These are phyloP conservation scores for Knoxdaviesia capensis DNA, from an alignment of 2,329 filamentous ascomycete genomes.

Conservation along the genomic window DNA sequence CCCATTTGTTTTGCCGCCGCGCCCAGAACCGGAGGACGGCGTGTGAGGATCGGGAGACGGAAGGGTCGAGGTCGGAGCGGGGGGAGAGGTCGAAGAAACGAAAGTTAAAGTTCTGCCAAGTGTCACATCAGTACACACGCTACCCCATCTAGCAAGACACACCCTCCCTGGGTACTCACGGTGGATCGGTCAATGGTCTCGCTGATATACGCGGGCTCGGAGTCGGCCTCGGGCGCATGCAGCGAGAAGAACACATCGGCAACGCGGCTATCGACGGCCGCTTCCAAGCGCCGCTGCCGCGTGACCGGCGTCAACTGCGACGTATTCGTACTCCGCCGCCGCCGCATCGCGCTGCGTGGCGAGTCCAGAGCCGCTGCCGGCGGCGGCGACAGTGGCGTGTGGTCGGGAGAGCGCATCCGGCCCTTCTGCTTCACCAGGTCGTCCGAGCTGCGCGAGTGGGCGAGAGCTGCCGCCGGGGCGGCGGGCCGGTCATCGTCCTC, in stretches of 20 bases:
- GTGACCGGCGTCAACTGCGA: slow-evolving; percentile 18
- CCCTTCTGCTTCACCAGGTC: slow-evolving; percentile 13
- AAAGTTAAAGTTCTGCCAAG: slow-evolving; percentile 59
- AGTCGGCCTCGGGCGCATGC: slow-evolving; percentile 38
- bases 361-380: slow-evolving; percentile 5
- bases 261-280: slow-evolving; percentile 40
- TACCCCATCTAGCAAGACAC: neutral
- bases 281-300: slow-evolving; percentile 53
- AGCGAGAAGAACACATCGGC: slow-evolving; percentile 82
- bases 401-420: no score
- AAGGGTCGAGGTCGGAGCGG: no score
- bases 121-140: slow-evolving; percentile 3
- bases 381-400: no score
- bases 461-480: no score
- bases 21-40: slow-evolving; percentile 61
- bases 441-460: slow-evolving; percentile 32
- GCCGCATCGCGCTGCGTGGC: no score
- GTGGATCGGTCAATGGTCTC: slow-evolving; percentile 63
- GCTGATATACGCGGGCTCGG: slow-evolving; percentile 74
- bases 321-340: slow-evolving; percentile 19
- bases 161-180: slow-evolving; percentile 14
- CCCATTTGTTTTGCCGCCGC: slow-evolving; percentile 29
- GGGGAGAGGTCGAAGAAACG: slow-evolving; percentile 59
- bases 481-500: no score
- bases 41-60: slow-evolving; percentile 41